phyloP scores from a whole-genome alignment of 1,284 basidiomycete genomes.

The Leccinum laetum region DNA sequence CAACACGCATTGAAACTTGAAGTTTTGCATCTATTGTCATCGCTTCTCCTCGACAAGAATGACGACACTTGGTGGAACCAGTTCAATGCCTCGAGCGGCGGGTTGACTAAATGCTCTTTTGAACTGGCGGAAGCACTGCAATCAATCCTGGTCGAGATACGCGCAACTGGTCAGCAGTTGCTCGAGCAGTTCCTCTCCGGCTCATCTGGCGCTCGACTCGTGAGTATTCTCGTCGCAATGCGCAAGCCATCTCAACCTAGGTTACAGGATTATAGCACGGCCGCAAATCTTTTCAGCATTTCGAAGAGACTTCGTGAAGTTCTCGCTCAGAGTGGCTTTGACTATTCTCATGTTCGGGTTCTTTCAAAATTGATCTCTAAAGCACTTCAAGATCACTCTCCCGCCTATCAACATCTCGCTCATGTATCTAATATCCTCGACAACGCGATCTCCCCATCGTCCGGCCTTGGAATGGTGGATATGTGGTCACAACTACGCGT shows the following conservation, averaged over 20 bases:
- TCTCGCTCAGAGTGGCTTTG: conserved; percentile 31
- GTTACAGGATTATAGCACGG: conserved; percentile 21
- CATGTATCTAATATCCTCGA: conserved; percentile 36
- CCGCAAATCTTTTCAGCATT: conserved; percentile 37
- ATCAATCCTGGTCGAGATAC: conserved; percentile 24
- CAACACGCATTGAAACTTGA: conserved; percentile 31
- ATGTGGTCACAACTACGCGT: conserved; percentile 51
- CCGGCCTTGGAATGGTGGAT: conserved; percentile 55
- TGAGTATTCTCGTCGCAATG: conserved; percentile 10
- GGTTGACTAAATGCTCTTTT: conserved; percentile 11
- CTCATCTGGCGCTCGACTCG: conserved; percentile 7
- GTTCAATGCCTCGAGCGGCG: neutral
- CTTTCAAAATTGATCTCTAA: conserved; percentile 43
- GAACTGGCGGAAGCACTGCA: conserved; percentile 25
- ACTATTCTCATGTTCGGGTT: conserved; percentile 52
- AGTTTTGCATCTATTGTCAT: conserved; percentile 29
- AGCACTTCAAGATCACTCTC: conserved; percentile 35
- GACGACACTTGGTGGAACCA: conserved; percentile 5
- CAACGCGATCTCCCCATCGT: conserved; percentile 45
- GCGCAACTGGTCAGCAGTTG: conserved; percentile 15
- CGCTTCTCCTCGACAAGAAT: conserved; percentile 28
- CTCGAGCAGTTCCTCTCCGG: conserved; percentile 24
- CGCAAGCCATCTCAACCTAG: neutral
- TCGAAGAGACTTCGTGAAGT: conserved; percentile 35
- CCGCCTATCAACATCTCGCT: conserved; percentile 34